Base-by-base conservation (phyloP, 148 eudicot genomes). In the Mesembryanthemum crystallinum region DNA sequence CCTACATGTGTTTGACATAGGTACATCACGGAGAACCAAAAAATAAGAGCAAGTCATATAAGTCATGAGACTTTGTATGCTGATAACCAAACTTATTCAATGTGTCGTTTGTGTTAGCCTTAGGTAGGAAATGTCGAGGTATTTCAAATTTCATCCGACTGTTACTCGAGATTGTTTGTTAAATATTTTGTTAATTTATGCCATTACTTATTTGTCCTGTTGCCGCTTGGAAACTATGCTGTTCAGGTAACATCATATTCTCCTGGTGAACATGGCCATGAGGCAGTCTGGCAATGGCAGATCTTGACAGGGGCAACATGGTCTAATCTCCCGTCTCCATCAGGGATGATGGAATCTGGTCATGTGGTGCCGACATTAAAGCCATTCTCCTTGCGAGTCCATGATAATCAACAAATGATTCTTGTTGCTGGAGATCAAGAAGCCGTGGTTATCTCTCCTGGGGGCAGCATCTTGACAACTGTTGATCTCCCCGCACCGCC, bases 271-370 rank as follows among this genome's bases (percentile, higher is more conserved):
- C 97, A 91, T 28, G 97, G 99, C 37, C 99, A 92, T 25, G 98
- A 84, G 73, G 99, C 98, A 33, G 70, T 88, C 72, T 92, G 99
- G 99, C 93, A 92, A 61, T 96, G 98, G 98, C 99, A 96, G 91
- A 77, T 88, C 43, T 72, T 88, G 76, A 96, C 99, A 0, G 93
- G 98, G 25, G 95, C 99, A 17, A 91, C 92, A 60, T 96, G 99
- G 99, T 88, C 99, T 25, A 96, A 96, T 85, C 91, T 92, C 66
- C 99, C 93, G n/a, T 91, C 98, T 7, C 97, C 95, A n/a, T 83
- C 98, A 1, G 97, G 99, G 54, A 82, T 88, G 90, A 86, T 86
- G 87, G 99, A 92, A 76, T 82, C 94, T 25, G 88, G 89, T 64
- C 65, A 45, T 24, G 97, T 92, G 78, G 90, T 91, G 77, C 98